Evolutionary conservation across 129 eudicot genomes (phyloP).

Genomic region (Flaveria linearis): DNA sequence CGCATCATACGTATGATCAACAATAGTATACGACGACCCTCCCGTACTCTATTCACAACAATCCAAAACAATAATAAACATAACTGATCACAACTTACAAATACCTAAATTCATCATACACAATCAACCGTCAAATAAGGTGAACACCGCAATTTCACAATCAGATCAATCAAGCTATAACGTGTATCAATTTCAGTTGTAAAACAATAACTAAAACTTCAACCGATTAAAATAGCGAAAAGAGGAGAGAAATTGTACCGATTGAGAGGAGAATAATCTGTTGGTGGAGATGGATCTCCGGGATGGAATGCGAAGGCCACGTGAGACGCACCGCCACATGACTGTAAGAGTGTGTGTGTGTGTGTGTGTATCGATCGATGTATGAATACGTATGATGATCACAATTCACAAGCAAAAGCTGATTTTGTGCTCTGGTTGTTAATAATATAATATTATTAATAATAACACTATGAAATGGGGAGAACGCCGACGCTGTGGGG

Average conservation of each 20-base stretch:
- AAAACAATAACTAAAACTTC: neutral
- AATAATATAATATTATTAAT: no score
- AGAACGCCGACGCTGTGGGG: neutral
- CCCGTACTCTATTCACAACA: conserved; percentile 37
- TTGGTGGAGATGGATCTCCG: conserved; percentile 49
- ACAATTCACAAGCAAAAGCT: neutral
- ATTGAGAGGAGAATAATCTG: conserved; percentile 60
- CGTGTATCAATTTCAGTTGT: conserved; percentile 19
- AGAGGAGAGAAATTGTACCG: conserved; percentile 31
- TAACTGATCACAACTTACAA: no score
- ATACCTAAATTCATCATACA: neutral
- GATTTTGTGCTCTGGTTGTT: conserved; percentile 1
- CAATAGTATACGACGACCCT: conserved; percentile 63
- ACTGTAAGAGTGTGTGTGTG: neutral
- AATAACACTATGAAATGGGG: neutral
- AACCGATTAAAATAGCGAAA: neutral
- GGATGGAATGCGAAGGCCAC: conserved; percentile 55
- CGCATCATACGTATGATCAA: conserved; percentile 95
- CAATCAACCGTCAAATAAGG: neutral
- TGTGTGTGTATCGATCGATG: neutral
- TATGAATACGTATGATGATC: neutral
- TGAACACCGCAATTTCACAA: neutral
- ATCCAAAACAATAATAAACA: neutral
- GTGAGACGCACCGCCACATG: conserved; percentile 90
- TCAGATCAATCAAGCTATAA: neutral